phyloP scores from a whole-genome alignment of 202 grass and related monocot genomes.

The Panicum hallii region DNA sequence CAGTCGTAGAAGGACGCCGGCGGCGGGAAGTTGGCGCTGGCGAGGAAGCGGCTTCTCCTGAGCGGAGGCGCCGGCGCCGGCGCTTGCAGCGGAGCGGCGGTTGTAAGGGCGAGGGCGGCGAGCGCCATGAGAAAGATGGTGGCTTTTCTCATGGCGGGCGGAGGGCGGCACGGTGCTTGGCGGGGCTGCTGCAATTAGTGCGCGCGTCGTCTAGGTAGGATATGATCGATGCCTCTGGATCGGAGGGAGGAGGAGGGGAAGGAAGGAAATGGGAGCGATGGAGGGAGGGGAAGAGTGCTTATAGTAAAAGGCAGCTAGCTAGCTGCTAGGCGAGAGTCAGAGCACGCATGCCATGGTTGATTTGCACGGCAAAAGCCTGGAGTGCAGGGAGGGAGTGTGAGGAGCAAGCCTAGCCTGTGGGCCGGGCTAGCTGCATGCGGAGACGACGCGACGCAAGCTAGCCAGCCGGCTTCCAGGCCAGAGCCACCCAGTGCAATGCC shows the following conservation, averaged over 20 bases:
- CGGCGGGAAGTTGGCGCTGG: not conserved
- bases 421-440: not conserved
- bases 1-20: slow-evolving; percentile 35
- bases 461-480: not conserved
- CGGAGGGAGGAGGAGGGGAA: not conserved
- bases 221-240: too few relatives aligned
- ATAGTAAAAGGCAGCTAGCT: slow-evolving; percentile 22
- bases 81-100: not conserved
- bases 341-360: slow-evolving; percentile 49
- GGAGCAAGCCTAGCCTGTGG: slow-evolving; percentile 23
- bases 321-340: slow-evolving; percentile 27
- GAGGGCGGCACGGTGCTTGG: not conserved
- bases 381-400: slow-evolving; percentile 66
- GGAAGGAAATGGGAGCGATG: slow-evolving; percentile 36
- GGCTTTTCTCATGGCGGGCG: slow-evolving; percentile 54
- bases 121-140: slow-evolving; percentile 64
- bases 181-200: slow-evolving; percentile 32
- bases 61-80: not conserved
- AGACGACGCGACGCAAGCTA: slow-evolving; percentile 19
- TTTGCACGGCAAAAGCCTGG: slow-evolving; percentile 70
- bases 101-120: slow-evolving; percentile 15
- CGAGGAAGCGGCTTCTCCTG: slow-evolving; percentile 61
- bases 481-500: too few relatives aligned
- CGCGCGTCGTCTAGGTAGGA: not conserved
- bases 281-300: slow-evolving; percentile 27